Evolutionary conservation across 2,329 filamentous ascomycete genomes (phyloP).

Genomic region (Fusarium sacchari): DNA sequence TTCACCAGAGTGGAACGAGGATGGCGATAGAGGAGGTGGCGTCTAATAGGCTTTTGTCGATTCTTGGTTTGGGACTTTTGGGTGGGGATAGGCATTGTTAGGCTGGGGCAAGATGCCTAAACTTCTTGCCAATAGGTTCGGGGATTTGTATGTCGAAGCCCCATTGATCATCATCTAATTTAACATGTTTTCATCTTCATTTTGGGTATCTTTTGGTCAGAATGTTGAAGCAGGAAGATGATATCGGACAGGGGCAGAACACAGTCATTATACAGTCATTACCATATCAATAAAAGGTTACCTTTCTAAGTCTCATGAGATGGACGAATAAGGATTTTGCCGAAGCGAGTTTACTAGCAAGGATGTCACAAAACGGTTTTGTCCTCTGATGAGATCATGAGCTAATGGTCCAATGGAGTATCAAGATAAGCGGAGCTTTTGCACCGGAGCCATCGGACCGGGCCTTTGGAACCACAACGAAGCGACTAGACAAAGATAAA

Average conservation of each 20-base stretch:
- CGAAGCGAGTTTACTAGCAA: not conserved
- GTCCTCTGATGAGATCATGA: not conserved
- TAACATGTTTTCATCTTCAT: not conserved
- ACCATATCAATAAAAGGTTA: not conserved
- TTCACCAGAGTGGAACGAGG: not conserved
- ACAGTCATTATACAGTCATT: not conserved
- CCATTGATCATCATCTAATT: not conserved
- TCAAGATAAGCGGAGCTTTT: not conserved
- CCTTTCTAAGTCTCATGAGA: rapidly evolving
- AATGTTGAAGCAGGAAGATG: not conserved
- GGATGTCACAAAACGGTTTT: not conserved
- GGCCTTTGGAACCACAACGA: not conserved
- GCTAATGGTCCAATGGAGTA: not conserved
- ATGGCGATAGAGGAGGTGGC: too few relatives aligned
- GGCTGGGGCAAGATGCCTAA: not conserved
- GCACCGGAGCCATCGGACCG: not conserved
- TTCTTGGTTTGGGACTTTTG: not conserved
- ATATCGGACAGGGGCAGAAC: not conserved
- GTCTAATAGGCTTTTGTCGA: not conserved
- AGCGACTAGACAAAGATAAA: not conserved
- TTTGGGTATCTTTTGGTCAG: not conserved
- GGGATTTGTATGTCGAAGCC: not conserved
- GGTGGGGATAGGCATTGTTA: not conserved
- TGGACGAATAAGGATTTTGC: not conserved
- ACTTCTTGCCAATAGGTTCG: not conserved